Base-by-base conservation (phyloP, 495 filamentous ascomycete genomes). In the Podospora tetraspora region DNA sequence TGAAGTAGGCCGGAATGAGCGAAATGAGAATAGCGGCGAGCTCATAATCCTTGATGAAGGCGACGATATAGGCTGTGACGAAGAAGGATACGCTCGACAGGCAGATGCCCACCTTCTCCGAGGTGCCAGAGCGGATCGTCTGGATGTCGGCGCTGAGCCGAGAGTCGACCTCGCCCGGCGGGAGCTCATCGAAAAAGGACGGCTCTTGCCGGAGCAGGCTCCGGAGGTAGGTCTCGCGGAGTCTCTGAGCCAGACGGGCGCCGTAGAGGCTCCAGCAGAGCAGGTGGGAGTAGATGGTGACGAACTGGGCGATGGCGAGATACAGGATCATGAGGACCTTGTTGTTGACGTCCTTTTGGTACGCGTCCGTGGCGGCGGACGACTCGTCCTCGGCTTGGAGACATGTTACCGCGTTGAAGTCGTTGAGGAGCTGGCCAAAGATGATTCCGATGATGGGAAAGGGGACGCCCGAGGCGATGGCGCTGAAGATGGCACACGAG, bases 371-470 rank as follows among this genome's bases (percentile, higher is more conserved):
- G 21, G 43, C 11, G 8, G 25, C 52, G 16, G 73, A 56, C 25
- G 69, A 69, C 1, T 67, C 66, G 7, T 58, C 69, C 3, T 74
- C 68, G 6, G 75, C 69, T 34, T 69, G 68, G n/a, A 43, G 29
- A 70, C 88, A 90, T 19, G 85, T 83, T n/a, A 81, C 82, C 4
- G 79, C 78, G 74, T 91, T 90, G 69, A 91, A 82, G 70, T 87
- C 82, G 77, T 92, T 85, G 67, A 92, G 80, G 7, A 92, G 81
- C 76, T 89, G 77, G 64, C 89, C 89, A 69, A 91, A 92, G 34
- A 91, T 74, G 66, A 92, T 87, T 24, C 85, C 88, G 52, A 91
- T 86, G 25, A 91, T 77, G 16, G 88, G 89, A 63, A 91, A 90
- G 13, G 89, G 89, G 1, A 89, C 85, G 64, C 89, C 89, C 12